These are phyloP conservation scores for Diophrys sp. DNA, from an alignment of 73 alveolate species.

Conservation along the genomic window DNA sequence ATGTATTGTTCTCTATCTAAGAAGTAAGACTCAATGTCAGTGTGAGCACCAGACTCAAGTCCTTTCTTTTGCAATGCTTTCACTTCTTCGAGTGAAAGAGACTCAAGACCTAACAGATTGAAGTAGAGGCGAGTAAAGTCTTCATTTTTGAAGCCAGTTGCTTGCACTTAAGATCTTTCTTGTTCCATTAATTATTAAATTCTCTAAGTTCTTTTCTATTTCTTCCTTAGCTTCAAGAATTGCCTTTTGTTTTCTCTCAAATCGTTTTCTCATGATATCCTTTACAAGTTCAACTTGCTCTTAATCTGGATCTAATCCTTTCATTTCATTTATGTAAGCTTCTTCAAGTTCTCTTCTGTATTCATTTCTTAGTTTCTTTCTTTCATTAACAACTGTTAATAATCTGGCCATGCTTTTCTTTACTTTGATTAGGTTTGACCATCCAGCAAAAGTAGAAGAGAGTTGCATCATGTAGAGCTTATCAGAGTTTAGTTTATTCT, in stretches of 20 bases:
- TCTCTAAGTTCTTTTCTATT: too few relatives aligned
- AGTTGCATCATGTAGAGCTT: constrained; percentile 18
- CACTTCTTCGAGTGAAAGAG: constrained; percentile 10
- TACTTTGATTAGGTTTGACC: constrained; percentile 27
- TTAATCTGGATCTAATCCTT: constrained; percentile 21
- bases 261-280: constrained; percentile 9
- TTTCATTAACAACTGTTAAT: constrained; percentile 59
- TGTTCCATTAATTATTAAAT: too few relatives aligned
- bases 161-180: background rate
- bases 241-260: background rate
- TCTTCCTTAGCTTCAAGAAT: too few relatives aligned
- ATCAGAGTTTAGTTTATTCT: constrained; percentile 65
- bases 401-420: constrained; percentile 64
- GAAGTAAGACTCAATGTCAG: constrained; percentile 15
- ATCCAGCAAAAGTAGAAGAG: constrained; percentile 20
- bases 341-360: constrained; percentile 66
- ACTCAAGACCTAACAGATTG: constrained; percentile 10
- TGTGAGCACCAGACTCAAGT: constrained; percentile 3
- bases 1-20: constrained; percentile 18
- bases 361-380: constrained; percentile 60
- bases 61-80: constrained; percentile 8
- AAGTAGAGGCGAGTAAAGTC: background rate
- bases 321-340: constrained; percentile 52
- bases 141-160: background rate
- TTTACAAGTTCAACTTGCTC: constrained; percentile 18